A percentile compares a stretch with the other conserved stretches of the same genome.
These are phyloP conservation scores for Phytophthora cactorum DNA, from an alignment of 352 stramenopile genomes.

Conservation along the genomic window DNA sequence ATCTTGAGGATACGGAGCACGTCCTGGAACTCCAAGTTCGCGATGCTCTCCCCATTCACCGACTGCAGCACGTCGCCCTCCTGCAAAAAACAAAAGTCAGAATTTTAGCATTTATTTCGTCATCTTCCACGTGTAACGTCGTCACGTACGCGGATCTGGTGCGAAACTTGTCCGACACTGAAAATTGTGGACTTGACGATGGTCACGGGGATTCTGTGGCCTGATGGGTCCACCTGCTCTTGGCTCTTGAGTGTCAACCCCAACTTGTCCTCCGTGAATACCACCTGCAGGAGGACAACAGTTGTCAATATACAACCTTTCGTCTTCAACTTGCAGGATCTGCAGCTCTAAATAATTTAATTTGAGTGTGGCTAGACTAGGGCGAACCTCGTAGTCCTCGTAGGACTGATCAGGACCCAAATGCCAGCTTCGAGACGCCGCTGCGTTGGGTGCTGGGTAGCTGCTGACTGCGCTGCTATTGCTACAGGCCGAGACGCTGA, in stretches of 20 bases:
- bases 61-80: constrained; percentile 76
- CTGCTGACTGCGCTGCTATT: constrained; percentile 36
- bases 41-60: constrained; percentile 74
- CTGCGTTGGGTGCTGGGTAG: constrained; percentile 19
- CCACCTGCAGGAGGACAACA: constrained; percentile 37
- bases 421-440: constrained; percentile 20
- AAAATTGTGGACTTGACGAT: constrained; percentile 66
- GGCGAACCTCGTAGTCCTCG: constrained; percentile 43
- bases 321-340: constrained; percentile 4
- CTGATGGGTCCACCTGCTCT: constrained; percentile 27
- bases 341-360: background rate
- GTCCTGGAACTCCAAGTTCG: constrained; percentile 67
- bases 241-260: constrained; percentile 61
- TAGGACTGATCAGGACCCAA: constrained; percentile 35
- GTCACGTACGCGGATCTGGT: constrained; percentile 53
- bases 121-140: background rate
- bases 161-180: constrained; percentile 53
- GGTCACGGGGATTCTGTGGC: constrained; percentile 38
- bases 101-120: background rate
- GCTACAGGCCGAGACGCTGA: constrained; percentile 46
- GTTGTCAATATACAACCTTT: constrained; percentile 15
- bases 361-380: background rate
- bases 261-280: constrained; percentile 66
- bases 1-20: constrained; percentile 75
- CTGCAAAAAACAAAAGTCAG: constrained; percentile 30